phyloP scores from a whole-genome alignment of 192 early-diverging fungal genomes.

The Coemansia sp. region DNA sequence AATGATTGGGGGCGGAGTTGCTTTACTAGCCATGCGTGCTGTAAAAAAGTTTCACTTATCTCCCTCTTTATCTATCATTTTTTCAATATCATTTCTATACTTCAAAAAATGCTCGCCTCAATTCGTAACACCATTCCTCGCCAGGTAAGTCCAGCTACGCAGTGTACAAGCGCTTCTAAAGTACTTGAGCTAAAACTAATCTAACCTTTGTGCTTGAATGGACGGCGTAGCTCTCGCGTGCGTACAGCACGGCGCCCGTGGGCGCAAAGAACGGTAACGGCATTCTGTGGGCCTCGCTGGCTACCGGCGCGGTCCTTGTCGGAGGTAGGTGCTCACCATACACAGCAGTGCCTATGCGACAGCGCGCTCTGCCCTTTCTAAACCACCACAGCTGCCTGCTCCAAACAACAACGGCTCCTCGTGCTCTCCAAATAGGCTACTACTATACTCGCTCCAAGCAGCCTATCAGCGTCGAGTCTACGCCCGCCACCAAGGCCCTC shows the following conservation, averaged over 20 bases:
- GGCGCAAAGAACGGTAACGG: constrained; percentile 28
- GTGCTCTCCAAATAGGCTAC: constrained; percentile 37
- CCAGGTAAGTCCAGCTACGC: constrained; percentile 25
- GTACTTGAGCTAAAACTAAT: background rate
- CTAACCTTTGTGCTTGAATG: background rate
- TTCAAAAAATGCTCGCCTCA: constrained; percentile 33
- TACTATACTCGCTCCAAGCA: constrained; percentile 42
- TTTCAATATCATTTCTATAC: too few species aligned
- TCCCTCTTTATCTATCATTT: too few species aligned
- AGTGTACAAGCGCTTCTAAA: too few species aligned
- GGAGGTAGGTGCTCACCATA: constrained; percentile 38
- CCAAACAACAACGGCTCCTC: background rate
- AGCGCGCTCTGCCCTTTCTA: background rate
- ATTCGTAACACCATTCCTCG: constrained; percentile 41
- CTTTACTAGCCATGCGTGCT: too few species aligned
- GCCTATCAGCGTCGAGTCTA: background rate
- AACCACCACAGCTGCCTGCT: background rate
- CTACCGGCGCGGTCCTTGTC: constrained; percentile 46
- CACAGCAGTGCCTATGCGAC: background rate
- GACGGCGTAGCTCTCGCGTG: constrained; percentile 35
- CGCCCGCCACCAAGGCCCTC: constrained; percentile 30
- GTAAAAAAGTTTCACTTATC: too few species aligned
- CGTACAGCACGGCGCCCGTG: constrained; percentile 41
- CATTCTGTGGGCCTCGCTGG: constrained; percentile 47
- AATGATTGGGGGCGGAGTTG: too few species aligned